Evolutionary conservation across 1,284 basidiomycete genomes (phyloP).

Genomic region (Mycena sp.): DNA sequence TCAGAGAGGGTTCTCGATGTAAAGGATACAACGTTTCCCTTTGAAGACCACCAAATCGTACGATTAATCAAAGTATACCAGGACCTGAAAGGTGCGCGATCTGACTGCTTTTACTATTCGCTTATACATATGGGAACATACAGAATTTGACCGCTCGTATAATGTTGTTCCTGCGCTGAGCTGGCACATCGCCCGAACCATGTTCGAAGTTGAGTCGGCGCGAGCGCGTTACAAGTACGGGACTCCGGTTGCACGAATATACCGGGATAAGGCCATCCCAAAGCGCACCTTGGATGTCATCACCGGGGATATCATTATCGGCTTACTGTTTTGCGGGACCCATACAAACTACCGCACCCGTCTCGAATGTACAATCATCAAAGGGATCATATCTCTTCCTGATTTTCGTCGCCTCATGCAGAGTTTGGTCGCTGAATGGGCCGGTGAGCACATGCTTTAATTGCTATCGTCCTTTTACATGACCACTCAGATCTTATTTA

Average conservation of each 20-base stretch:
- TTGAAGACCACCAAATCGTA: constrained; percentile 11
- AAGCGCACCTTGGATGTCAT: constrained; percentile 9
- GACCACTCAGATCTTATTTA: neutral
- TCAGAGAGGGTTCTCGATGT: constrained; percentile 12
- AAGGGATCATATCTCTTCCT: constrained; percentile 25
- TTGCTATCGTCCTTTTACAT: neutral
- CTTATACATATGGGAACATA: neutral
- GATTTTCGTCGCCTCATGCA: constrained; percentile 32
- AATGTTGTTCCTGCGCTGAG: neutral
- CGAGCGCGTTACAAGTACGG: constrained; percentile 5
- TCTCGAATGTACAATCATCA: constrained; percentile 21
- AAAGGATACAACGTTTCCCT: constrained; percentile 15
- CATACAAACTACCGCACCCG: constrained; percentile 33
- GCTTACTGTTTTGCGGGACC: constrained; percentile 11
- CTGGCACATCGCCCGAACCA: constrained; percentile 10
- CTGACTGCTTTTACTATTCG: neutral
- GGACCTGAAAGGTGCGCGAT: constrained; percentile 10
- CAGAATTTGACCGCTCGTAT: neutral
- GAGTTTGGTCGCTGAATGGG: constrained; percentile 36
- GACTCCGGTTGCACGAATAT: neutral
- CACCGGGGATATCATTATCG: constrained; percentile 27
- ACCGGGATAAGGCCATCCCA: constrained; percentile 15
- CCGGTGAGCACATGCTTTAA: constrained; percentile 15
- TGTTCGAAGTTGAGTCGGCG: neutral
- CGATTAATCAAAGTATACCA: constrained; percentile 7